A percentile compares a stretch with the other conserved stretches of the same genome.
Evolutionary conservation across 2,329 filamentous ascomycete genomes (phyloP).

Genomic region (Rosellinia necatrix): DNA sequence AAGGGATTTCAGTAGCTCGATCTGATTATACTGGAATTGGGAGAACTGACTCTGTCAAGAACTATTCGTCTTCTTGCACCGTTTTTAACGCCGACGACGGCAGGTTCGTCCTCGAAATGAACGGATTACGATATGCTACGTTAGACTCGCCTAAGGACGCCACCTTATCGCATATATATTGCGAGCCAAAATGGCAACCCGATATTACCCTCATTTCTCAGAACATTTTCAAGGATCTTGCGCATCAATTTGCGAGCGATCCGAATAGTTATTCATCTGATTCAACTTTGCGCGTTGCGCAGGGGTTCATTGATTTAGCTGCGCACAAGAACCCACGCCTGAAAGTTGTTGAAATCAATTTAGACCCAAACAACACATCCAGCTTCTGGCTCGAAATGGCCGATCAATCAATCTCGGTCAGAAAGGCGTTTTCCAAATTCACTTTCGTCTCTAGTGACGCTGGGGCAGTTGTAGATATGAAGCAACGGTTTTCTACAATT

Average conservation of each 20-base stretch:
- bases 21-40: neutral
- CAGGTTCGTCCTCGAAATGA: neutral
- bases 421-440: too few relatives aligned
- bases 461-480: too few relatives aligned
- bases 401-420: neutral
- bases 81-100: neutral
- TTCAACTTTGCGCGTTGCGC: neutral
- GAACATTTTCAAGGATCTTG: too few relatives aligned
- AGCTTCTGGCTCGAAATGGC: neutral
- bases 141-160: neutral
- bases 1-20: neutral
- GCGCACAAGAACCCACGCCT: slow-evolving; percentile 2
- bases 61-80: neutral
- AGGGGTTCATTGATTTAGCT: neutral
- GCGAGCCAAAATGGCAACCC: neutral
- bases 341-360: neutral
- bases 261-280: too few relatives aligned
- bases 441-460: too few relatives aligned
- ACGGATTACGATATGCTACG: neutral
- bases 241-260: too few relatives aligned
- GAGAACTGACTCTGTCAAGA: neutral
- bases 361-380: neutral
- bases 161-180: neutral
- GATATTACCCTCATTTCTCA: too few relatives aligned
- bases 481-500: too few relatives aligned